Percentiles rank a stretch among this genome's conserved stretches.
Evolutionary conservation across 306 rosid species (phyloP).

Genomic region (Begonia masoniana): DNA sequence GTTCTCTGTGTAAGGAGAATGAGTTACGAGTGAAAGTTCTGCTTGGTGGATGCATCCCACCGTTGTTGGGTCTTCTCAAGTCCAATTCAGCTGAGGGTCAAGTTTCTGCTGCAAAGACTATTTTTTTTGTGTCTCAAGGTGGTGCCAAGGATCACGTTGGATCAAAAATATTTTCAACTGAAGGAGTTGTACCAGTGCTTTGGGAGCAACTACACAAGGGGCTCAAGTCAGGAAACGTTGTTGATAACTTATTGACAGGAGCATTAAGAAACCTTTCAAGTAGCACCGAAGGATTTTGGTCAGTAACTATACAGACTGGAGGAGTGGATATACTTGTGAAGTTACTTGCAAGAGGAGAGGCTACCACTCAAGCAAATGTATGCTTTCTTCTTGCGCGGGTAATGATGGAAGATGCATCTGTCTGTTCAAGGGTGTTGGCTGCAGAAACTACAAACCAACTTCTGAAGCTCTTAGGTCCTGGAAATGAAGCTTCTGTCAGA

Average conservation of each 20-base stretch:
- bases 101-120: slow-evolving; percentile 92
- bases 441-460: slow-evolving; percentile 82
- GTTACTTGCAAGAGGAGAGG: slow-evolving; percentile 67
- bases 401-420: slow-evolving; percentile 91
- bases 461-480: slow-evolving; percentile 82
- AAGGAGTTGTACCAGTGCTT: slow-evolving; percentile 96
- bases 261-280: slow-evolving; percentile 81
- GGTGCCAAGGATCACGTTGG: slow-evolving; percentile 92
- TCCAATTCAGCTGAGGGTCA: slow-evolving; percentile 84
- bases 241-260: slow-evolving; percentile 82
- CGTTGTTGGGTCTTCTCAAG: slow-evolving; percentile 88
- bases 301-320: slow-evolving; percentile 73
- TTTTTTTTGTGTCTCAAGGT: slow-evolving; percentile 94
- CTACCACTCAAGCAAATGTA: slow-evolving; percentile 71
- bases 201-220: slow-evolving; percentile 81
- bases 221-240: slow-evolving; percentile 56
- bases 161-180: slow-evolving; percentile 92
- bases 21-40: slow-evolving; percentile 92
- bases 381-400: slow-evolving; percentile 83
- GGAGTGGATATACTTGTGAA: slow-evolving; percentile 80
- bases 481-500: slow-evolving; percentile 83
- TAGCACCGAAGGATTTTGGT: slow-evolving; percentile 96
- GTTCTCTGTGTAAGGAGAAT: slow-evolving; percentile 89
- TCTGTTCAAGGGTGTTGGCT: slow-evolving; percentile 67
- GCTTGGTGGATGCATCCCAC: slow-evolving; percentile 99